Conservation (phyloP, 2,329 filamentous ascomycete genomes). For the Bretziella fagacearum region DNA sequence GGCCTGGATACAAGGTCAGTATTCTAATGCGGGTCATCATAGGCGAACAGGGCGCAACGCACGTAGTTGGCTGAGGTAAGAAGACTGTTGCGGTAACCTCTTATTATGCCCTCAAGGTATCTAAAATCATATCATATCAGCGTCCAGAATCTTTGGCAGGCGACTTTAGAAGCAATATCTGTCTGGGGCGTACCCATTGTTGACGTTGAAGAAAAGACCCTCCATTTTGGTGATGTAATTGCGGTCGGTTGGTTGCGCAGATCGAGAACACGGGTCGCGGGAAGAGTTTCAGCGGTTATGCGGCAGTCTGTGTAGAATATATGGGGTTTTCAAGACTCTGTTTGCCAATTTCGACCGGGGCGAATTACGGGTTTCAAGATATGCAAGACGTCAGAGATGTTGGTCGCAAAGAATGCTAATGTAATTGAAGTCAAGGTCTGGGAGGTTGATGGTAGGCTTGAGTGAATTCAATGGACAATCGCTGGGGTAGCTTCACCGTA, state of each 20-base stretch:
- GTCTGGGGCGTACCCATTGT: constrained; percentile 54
- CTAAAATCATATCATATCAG: constrained; percentile 28
- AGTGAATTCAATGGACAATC: not conserved
- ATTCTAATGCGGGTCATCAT: constrained; percentile 91
- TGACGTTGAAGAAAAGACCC: constrained; percentile 85
- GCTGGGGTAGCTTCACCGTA: not conserved
- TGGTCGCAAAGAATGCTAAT: not conserved
- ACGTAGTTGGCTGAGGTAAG: constrained; percentile 74
- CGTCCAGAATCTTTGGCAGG: not conserved
- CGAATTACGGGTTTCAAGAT: not conserved
- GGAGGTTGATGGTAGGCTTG: not conserved
- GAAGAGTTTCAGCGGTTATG: not conserved
- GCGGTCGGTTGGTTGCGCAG: constrained; percentile 14
- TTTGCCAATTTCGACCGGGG: not conserved
- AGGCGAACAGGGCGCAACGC: not conserved
- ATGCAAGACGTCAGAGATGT: not conserved
- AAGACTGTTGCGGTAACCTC: constrained; percentile 88
- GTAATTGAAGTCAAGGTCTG: constrained; percentile 1
- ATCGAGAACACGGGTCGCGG: not conserved
- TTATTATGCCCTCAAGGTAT: constrained; percentile 93
- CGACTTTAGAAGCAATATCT: not conserved
- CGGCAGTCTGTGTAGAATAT: not conserved
- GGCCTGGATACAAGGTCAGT: constrained; percentile 74
- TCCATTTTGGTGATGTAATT: constrained; percentile 45
- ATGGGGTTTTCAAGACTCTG: not conserved